Evolutionary conservation across 192 early-diverging fungal genomes (phyloP).

Genomic region (Backusella liffmaniae): DNA sequence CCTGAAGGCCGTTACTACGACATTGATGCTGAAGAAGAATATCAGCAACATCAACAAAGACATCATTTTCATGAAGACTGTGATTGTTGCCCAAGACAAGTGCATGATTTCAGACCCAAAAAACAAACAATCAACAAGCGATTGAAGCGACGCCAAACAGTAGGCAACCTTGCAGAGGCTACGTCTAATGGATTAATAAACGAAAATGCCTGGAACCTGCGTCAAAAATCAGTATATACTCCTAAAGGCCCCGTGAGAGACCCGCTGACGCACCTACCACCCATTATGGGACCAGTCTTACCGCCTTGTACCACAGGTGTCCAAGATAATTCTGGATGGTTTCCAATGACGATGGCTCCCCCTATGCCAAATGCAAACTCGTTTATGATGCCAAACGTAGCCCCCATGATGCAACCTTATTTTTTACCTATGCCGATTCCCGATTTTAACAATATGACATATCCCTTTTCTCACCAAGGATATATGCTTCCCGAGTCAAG

Average conservation of each 20-base stretch:
- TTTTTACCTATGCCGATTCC: neutral
- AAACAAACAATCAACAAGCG: neutral
- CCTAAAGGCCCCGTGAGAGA: neutral
- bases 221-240: neutral
- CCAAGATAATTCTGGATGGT: constrained; percentile 1
- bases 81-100: neutral
- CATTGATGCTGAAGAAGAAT: neutral
- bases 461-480: neutral
- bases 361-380: neutral
- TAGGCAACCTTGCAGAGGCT: neutral
- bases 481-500: neutral
- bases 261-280: neutral
- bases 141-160: neutral
- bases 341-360: neutral
- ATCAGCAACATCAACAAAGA: neutral
- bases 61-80: neutral
- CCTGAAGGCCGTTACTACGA: neutral
- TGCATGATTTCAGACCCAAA: neutral
- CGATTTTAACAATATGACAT: neutral
- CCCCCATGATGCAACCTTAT: constrained; percentile 8
- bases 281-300: neutral
- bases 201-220: neutral
- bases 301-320: neutral
- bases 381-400: neutral
- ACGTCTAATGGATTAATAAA: neutral